These are phyloP conservation scores for Hortiboletus campestris DNA, from an alignment of 768 basidiomycete genomes.

Conservation along the genomic window DNA sequence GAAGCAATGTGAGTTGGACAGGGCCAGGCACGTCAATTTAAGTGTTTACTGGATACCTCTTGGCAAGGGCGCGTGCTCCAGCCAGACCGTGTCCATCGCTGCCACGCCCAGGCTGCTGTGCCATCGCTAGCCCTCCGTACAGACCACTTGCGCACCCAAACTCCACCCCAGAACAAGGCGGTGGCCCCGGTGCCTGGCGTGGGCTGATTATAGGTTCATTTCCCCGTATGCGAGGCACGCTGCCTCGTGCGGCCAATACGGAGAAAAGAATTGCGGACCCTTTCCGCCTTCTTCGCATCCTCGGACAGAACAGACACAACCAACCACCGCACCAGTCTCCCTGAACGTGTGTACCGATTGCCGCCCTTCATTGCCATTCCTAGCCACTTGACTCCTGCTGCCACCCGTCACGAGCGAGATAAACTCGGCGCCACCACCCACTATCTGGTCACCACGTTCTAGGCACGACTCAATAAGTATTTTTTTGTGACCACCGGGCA, in stretches of 20 bases:
- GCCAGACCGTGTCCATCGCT: too few species aligned
- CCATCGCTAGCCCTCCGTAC: too few species aligned
- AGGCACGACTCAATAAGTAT: neutral
- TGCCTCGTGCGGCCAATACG: constrained; percentile 3
- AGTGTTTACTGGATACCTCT: constrained; percentile 4
- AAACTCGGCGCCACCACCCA: neutral
- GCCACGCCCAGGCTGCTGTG: too few species aligned
- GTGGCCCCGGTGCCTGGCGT: constrained; percentile 5
- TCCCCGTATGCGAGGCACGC: constrained; percentile 3
- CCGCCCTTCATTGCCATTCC: too few species aligned
- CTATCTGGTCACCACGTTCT: neutral
- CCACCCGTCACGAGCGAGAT: too few species aligned
- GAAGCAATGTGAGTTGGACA: neutral
- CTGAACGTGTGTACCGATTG: too few species aligned
- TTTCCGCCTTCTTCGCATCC: constrained; percentile 8
- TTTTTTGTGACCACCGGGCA: neutral
- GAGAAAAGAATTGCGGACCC: neutral
- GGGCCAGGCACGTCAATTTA: constrained; percentile 26
- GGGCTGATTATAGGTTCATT: neutral
- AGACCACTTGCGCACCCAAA: constrained; percentile 2
- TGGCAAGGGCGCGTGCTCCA: too few species aligned
- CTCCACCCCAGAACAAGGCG: constrained; percentile 7
- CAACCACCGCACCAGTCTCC: too few species aligned
- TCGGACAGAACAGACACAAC: neutral
- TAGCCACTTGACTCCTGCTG: too few species aligned